Evolutionary conservation across 2,329 filamentous ascomycete genomes (phyloP).

Genomic region (Saccharata proteae): DNA sequence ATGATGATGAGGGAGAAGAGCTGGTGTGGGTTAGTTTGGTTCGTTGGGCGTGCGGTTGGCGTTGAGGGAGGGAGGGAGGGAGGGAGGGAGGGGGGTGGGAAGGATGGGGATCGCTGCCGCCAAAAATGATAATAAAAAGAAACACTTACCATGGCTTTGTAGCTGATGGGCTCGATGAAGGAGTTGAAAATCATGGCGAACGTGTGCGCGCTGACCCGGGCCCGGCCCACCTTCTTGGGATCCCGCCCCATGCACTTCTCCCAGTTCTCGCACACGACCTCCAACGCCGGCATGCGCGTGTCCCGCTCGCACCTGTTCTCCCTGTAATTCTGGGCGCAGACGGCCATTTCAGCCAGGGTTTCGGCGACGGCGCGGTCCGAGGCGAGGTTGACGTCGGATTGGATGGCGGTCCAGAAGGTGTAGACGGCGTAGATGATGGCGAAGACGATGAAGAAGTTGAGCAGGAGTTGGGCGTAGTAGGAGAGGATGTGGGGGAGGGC

Average conservation of each 20-base stretch:
- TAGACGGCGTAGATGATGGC: conserved; percentile 55
- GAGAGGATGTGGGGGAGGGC: conserved; percentile 54
- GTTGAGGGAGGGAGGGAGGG: not conserved
- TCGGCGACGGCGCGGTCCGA: conserved; percentile 55
- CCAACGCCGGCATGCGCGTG: conserved; percentile 59
- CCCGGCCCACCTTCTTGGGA: conserved; percentile 62
- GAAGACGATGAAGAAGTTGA: conserved; percentile 52
- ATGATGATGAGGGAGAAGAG: conserved; percentile 36
- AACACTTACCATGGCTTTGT: conserved; percentile 58
- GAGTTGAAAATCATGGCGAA: conserved; percentile 89
- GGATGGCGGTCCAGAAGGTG: conserved; percentile 56
- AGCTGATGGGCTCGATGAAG: conserved; percentile 81
- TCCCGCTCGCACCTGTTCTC: conserved; percentile 62
- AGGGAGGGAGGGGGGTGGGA: not conserved
- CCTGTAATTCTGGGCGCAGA: conserved; percentile 61
- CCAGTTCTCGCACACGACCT: conserved; percentile 66
- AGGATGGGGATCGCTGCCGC: not conserved
- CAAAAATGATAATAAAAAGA: not conserved
- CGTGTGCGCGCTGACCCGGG: conserved; percentile 72
- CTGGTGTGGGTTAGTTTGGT: conserved; percentile 17
- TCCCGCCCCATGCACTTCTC: conserved; percentile 78
- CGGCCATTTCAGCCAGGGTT: conserved; percentile 59
- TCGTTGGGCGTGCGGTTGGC: not conserved
- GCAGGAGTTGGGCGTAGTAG: conserved; percentile 52
- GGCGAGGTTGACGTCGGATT: conserved; percentile 62